A percentile compares a stretch with the other conserved stretches of the same genome.
These are phyloP conservation scores for Malbranchea cinnamomea DNA, from an alignment of 2,329 filamentous ascomycete genomes.

Conservation along the genomic window DNA sequence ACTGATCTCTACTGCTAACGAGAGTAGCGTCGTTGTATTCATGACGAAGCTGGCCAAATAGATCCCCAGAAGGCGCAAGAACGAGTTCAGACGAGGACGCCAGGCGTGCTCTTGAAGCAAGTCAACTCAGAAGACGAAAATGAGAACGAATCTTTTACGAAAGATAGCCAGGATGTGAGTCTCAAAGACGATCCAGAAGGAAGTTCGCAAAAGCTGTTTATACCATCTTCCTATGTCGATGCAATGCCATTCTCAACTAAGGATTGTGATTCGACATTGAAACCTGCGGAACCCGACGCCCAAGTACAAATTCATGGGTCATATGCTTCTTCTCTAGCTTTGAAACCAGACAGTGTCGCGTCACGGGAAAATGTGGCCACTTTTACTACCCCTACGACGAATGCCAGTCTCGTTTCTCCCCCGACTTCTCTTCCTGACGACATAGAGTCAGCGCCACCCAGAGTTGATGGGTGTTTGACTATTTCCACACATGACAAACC, in stretches of 20 bases:
- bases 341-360: slow-evolving; percentile 20
- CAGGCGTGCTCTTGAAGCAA: slow-evolving; percentile 40
- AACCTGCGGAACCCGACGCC: slow-evolving; percentile 9
- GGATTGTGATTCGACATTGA: too few species aligned
- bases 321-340: slow-evolving; percentile 25
- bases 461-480: slow-evolving; percentile 14
- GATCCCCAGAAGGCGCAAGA: slow-evolving; percentile 50
- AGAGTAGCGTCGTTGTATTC: slow-evolving; percentile 47
- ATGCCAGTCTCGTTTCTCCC: slow-evolving; percentile 28
- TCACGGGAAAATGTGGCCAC: slow-evolving; percentile 15
- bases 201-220: too few species aligned
- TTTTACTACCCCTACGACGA: slow-evolving; percentile 18
- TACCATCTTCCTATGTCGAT: too few species aligned
- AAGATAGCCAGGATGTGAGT: too few species aligned
- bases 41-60: slow-evolving; percentile 49
- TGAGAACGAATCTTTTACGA: too few species aligned
- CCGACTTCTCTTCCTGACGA: slow-evolving; percentile 31
- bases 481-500: too few species aligned
- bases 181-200: too few species aligned
- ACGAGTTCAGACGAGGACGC: too few species aligned
- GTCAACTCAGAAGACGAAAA: slow-evolving; percentile 31
- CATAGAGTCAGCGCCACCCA: slow-evolving; percentile 18
- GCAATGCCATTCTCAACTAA: slow-evolving; percentile 7
- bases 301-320: slow-evolving; percentile 14
- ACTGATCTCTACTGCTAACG: slow-evolving; percentile 12